phyloP scores from a whole-genome alignment of 306 rosid genomes.

The Rosa multiflora region DNA sequence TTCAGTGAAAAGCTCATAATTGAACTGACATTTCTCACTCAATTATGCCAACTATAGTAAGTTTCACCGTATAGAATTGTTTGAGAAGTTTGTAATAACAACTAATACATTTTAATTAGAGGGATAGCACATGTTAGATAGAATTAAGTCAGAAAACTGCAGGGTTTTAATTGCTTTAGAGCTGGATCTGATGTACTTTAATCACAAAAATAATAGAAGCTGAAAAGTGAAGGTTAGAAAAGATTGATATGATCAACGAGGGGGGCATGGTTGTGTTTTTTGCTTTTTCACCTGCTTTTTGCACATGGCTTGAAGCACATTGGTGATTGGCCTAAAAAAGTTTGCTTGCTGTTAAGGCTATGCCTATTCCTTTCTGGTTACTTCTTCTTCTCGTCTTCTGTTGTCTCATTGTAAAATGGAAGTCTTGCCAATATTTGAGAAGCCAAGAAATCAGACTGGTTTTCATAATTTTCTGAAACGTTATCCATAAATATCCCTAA shows the following conservation, averaged over 20 bases:
- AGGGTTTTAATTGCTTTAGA: constrained; percentile 42
- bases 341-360: constrained; percentile 67
- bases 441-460: background rate
- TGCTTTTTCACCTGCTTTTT: constrained; percentile 53
- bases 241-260: constrained; percentile 32
- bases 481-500: background rate
- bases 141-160: constrained; percentile 30
- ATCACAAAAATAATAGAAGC: constrained; percentile 54
- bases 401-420: background rate
- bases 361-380: constrained; percentile 58
- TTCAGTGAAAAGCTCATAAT: constrained; percentile 30
- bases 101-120: constrained; percentile 13
- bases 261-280: constrained; percentile 41
- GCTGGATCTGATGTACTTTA: constrained; percentile 53
- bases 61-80: constrained; percentile 26
- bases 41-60: constrained; percentile 23
- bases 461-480: background rate
- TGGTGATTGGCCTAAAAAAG: constrained; percentile 42
- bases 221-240: constrained; percentile 45
- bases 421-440: background rate
- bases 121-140: constrained; percentile 43
- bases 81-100: constrained; percentile 16
- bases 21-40: constrained; percentile 34
- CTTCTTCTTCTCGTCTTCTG: constrained; percentile 13
- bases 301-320: constrained; percentile 75